phyloP scores from a whole-genome alignment of 805 yeast species.

The Tetrapisispora namnaoensis region DNA sequence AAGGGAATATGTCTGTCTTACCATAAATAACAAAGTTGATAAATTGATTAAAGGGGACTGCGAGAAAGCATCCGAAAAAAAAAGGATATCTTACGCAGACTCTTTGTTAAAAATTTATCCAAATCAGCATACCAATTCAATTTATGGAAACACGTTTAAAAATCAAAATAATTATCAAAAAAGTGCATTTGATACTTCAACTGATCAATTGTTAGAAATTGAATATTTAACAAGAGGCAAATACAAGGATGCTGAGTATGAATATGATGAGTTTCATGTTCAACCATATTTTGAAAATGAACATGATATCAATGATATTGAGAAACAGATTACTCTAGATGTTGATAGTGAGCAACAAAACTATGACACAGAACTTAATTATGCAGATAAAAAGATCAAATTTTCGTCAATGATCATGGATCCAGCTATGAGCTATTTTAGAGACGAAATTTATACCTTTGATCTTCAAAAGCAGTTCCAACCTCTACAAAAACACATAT shows the following conservation, averaged over 20 bases:
- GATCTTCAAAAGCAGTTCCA: slow-evolving; percentile 1
- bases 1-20: slow-evolving; percentile 51
- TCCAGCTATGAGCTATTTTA: slow-evolving; percentile 1
- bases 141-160: background rate
- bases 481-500: background rate
- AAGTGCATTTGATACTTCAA: background rate
- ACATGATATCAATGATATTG: background rate
- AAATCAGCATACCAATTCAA: background rate
- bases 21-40: slow-evolving; percentile 50
- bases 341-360: background rate
- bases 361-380: background rate
- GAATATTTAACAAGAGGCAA: background rate
- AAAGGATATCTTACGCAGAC: background rate
- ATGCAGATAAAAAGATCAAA: background rate
- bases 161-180: background rate
- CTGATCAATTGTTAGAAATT: slow-evolving; percentile 1
- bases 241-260: background rate
- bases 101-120: background rate
- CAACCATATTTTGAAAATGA: background rate
- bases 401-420: slow-evolving; percentile 4
- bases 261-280: background rate
- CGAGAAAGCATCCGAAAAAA: slow-evolving; percentile 3
- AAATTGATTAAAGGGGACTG: slow-evolving; percentile 22
- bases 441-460: slow-evolving; percentile 3
- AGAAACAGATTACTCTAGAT: background rate